These are phyloP conservation scores for Trichoderma gamsii DNA, from an alignment of 495 filamentous ascomycete genomes.

Conservation along the genomic window DNA sequence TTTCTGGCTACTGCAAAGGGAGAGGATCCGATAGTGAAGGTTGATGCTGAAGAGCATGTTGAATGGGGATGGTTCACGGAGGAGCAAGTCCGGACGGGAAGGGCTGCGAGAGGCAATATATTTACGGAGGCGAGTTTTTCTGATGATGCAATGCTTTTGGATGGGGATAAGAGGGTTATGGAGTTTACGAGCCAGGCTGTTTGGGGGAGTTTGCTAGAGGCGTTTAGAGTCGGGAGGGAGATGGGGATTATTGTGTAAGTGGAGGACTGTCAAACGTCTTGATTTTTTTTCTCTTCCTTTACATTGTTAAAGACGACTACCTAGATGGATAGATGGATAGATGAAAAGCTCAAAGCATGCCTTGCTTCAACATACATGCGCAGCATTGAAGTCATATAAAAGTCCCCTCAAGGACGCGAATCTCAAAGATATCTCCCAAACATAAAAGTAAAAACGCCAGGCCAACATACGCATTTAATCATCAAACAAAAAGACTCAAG, in stretches of 20 bases:
- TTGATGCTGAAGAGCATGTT: slow-evolving; percentile 26
- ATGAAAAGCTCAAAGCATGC: not conserved
- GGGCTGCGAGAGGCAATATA: not conserved
- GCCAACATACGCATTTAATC: not conserved
- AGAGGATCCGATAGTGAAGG: slow-evolving; percentile 15
- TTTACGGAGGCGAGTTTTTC: not conserved
- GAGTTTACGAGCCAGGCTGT: slow-evolving; percentile 25
- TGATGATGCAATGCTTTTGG: slow-evolving; percentile 17
- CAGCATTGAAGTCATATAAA: not conserved
- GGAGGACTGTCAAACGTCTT: not conserved
- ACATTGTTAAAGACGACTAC: not conserved
- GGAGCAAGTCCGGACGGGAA: slow-evolving; percentile 22
- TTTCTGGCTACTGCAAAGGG: slow-evolving; percentile 26
- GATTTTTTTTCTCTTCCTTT: not conserved
- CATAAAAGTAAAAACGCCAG: not conserved
- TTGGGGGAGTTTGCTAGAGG: slow-evolving; percentile 23
- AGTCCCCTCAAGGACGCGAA: not conserved
- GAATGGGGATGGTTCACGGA: slow-evolving; percentile 25
- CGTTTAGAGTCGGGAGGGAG: slow-evolving; percentile 25
- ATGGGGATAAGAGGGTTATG: slow-evolving; percentile 25
- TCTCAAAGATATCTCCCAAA: not conserved
- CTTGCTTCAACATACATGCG: not conserved
- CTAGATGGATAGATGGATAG: not conserved
- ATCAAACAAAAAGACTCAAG: slow-evolving; percentile 22
- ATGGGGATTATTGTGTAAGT: not conserved